A percentile compares a stretch with the other conserved stretches of the same genome.
phyloP scores from a whole-genome alignment of 768 basidiomycete species.

The Rhodocollybia butyracea region DNA sequence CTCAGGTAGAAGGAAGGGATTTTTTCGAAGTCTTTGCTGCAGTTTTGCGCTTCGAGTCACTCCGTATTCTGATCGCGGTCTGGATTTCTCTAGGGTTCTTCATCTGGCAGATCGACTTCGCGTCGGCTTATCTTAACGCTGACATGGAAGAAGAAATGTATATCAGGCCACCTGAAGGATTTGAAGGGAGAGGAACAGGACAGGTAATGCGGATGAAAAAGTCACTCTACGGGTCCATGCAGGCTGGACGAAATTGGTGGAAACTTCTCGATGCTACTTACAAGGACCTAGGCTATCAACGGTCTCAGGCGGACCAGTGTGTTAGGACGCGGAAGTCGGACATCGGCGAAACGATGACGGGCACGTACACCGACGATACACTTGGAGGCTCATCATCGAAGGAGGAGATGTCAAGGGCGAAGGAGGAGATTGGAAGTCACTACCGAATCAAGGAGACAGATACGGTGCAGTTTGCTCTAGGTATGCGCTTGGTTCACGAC shows the following conservation, averaged over 20 bases:
- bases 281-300: background rate
- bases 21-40: slow-evolving; percentile 28
- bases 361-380: slow-evolving; percentile 7
- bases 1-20: slow-evolving; percentile 28
- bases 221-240: background rate
- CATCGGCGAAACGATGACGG: slow-evolving; percentile 4
- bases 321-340: background rate
- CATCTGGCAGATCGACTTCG: slow-evolving; percentile 8
- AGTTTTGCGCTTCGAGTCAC: slow-evolving; percentile 14
- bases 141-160: slow-evolving; percentile 4
- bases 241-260: slow-evolving; percentile 6
- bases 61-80: slow-evolving; percentile 16
- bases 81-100: background rate
- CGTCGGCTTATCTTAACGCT: slow-evolving; percentile 3
- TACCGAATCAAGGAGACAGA: slow-evolving; percentile 7
- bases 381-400: slow-evolving; percentile 8
- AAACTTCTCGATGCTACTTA: background rate
- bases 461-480: slow-evolving; percentile 3
- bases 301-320: slow-evolving; percentile 4
- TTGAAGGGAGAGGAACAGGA: too few relatives aligned
- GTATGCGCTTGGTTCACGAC: slow-evolving; percentile 9
- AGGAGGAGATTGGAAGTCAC: background rate
- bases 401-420: background rate
- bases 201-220: slow-evolving; percentile 3
- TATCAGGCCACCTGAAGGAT: too few relatives aligned